Percentiles rank a stretch among this genome's conserved stretches.
phyloP scores from a whole-genome alignment of 192 early-diverging fungal genomes.

The Rhizophagus prolifer region DNA sequence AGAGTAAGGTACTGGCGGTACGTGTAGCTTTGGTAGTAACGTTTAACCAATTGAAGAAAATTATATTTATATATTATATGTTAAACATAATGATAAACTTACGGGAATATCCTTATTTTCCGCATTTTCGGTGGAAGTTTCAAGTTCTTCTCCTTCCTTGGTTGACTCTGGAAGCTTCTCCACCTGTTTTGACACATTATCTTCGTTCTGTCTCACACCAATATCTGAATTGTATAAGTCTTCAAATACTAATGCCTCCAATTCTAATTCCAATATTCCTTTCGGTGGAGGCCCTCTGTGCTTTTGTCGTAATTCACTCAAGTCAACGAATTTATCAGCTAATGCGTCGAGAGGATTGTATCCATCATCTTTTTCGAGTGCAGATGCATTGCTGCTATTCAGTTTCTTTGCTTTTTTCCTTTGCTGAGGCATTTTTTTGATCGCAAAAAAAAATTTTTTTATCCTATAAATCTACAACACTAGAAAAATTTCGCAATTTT shows the following conservation, averaged over 20 bases:
- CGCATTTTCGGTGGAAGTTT: too few relatives aligned
- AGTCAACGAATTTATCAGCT: neutral
- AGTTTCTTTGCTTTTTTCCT: neutral
- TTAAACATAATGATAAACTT: neutral
- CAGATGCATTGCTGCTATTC: neutral
- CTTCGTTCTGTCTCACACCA: neutral
- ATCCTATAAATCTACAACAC: too few relatives aligned
- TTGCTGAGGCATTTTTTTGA: neutral
- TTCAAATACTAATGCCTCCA: neutral
- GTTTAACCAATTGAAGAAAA: too few relatives aligned
- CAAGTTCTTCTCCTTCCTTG: neutral
- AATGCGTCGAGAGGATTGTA: neutral
- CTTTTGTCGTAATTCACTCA: neutral
- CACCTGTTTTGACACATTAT: neutral
- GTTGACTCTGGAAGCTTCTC: neutral
- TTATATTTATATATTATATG: neutral
- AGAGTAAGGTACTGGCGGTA: neutral
- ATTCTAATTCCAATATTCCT: neutral
- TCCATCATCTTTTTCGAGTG: neutral
- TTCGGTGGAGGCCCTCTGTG: neutral
- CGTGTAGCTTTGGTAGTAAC: neutral
- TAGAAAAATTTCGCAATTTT: too few relatives aligned
- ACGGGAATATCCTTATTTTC: neutral
- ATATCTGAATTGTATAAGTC: neutral
- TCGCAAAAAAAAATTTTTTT: too few relatives aligned